Evolutionary conservation across 1,139 yeast genomes (phyloP), one percentile per base, ranked within the genome.

Genomic region (Candida frijolesensis): DNA sequence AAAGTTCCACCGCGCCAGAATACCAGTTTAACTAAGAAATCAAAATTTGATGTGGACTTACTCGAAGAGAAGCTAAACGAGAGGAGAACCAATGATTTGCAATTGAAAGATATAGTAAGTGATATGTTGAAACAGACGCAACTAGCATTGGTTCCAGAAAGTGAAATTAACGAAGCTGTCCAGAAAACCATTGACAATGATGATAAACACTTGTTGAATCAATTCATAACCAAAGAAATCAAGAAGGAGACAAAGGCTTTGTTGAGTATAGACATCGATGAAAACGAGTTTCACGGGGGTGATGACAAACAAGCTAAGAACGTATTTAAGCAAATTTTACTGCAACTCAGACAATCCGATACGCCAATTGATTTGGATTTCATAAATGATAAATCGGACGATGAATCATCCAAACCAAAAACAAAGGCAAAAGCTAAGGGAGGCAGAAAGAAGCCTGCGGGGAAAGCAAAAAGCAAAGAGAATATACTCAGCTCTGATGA

Each of bases 121-220:
- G 83, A 81, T 48, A 83, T 83, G 54, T 67, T 91, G 53, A 71
- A 79, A 50, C 82, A 85, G 45, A 82, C 89, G 48, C 81, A 83
- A 45, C 70, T 94, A 48, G 76, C 86, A 9, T 69, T 92, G 44
- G 67, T 94, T n/a, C 89, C 92, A 0, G 96, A 89, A 57, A 70
- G 76, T 19, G 96, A 95, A 0, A 77, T 92, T 60, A 85, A 84
- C 47, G 83, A 84, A 44, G 94, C 96, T 0, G 83, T 92, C 1
- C 78, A 81, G 50, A 79, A 78, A 51, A 87, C 82, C 63, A 84
- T 94, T 7, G 91, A 87, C 42, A 88, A 89, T 57, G 97, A 91
- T 54, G 97, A 92, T 60, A 88, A 87, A 60, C 73, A 74, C 44
- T 82, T 92, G 0, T 71, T 94, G 49, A 83, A 81, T 51, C 80